phyloP scores from a whole-genome alignment of 805 yeast genomes.

The Grigorovia transvaalensis region DNA sequence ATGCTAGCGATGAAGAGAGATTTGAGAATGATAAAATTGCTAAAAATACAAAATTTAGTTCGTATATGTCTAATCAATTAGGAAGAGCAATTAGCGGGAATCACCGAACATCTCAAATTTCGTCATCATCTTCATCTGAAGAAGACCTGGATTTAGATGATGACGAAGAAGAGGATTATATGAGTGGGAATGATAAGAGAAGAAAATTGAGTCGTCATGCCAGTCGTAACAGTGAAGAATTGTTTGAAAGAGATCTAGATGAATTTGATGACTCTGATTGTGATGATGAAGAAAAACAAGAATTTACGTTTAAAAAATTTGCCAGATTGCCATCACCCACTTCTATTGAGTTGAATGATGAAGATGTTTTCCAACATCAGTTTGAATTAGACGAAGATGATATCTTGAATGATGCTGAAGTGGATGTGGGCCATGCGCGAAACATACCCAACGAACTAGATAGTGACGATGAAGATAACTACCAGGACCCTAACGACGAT shows the following conservation, averaged over 20 bases:
- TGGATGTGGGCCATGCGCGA: background rate
- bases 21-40: slow-evolving; percentile 6
- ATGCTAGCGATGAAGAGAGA: slow-evolving; percentile 6
- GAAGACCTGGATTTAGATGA: background rate
- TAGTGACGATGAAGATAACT: slow-evolving; percentile 44
- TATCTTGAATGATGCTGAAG: slow-evolving; percentile 18
- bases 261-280: slow-evolving; percentile 18
- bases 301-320: background rate
- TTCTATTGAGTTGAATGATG: slow-evolving; percentile 11
- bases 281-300: slow-evolving; percentile 18
- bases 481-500: slow-evolving; percentile 73
- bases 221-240: background rate
- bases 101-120: background rate
- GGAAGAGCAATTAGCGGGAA: slow-evolving; percentile 12
- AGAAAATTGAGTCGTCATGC: background rate
- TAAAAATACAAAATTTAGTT: slow-evolving; percentile 17
- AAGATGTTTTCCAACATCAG: slow-evolving; percentile 33
- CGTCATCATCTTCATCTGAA: background rate
- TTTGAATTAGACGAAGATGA: slow-evolving; percentile 33
- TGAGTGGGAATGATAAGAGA: slow-evolving; percentile 1
- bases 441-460: background rate
- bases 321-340: slow-evolving; percentile 3
- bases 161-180: slow-evolving; percentile 4
- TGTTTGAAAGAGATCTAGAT: background rate
- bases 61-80: slow-evolving; percentile 23